A percentile compares a stretch with the other conserved stretches of the same genome.
Evolutionary conservation across 2,329 filamentous ascomycete genomes (phyloP).

Genomic region (Aspergillus ruber): DNA sequence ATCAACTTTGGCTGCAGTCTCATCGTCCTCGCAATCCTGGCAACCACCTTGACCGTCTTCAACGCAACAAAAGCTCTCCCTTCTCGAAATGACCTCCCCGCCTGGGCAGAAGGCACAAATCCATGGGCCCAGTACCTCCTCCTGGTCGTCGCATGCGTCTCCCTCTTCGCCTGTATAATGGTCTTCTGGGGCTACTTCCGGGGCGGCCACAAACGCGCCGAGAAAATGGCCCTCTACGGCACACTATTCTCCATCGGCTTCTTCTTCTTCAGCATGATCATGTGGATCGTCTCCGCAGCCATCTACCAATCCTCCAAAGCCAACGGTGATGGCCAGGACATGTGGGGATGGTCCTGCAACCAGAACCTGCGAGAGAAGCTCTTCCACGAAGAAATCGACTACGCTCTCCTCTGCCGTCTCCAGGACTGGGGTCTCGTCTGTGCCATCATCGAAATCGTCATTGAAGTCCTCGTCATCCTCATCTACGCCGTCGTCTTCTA

Average conservation of each 20-base stretch:
- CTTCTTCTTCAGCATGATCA: slow-evolving; percentile 86
- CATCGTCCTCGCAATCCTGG: slow-evolving; percentile 86
- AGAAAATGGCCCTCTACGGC: slow-evolving; percentile 93
- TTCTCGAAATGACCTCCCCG: slow-evolving; percentile 68
- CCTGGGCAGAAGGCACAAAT: slow-evolving; percentile 75
- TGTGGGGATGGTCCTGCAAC: slow-evolving; percentile 98
- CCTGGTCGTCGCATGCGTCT: slow-evolving; percentile 70
- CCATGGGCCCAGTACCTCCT: slow-evolving; percentile 87
- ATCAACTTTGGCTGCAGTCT: slow-evolving; percentile 96
- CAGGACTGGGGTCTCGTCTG: slow-evolving; percentile 94
- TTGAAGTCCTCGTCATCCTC: slow-evolving; percentile 83
- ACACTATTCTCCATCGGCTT: slow-evolving; percentile 87
- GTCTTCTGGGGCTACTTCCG: slow-evolving; percentile 83
- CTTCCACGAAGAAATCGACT: slow-evolving; percentile 75
- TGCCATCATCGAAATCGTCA: slow-evolving; percentile 91
- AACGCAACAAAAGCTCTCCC: slow-evolving; percentile 73
- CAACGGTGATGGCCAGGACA: slow-evolving; percentile 70
- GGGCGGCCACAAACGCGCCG: slow-evolving; percentile 79
- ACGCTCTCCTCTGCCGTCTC: slow-evolving; percentile 84
- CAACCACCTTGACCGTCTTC: slow-evolving; percentile 86
- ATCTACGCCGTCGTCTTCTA: slow-evolving; percentile 96
- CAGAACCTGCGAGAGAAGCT: slow-evolving; percentile 74
- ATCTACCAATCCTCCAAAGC: slow-evolving; percentile 73
- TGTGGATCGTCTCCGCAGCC: slow-evolving; percentile 85
- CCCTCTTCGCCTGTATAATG: slow-evolving; percentile 68